Conservation (phyloP, 139 green algal genomes). For the Chlamydomonas eustigma region DNA sequence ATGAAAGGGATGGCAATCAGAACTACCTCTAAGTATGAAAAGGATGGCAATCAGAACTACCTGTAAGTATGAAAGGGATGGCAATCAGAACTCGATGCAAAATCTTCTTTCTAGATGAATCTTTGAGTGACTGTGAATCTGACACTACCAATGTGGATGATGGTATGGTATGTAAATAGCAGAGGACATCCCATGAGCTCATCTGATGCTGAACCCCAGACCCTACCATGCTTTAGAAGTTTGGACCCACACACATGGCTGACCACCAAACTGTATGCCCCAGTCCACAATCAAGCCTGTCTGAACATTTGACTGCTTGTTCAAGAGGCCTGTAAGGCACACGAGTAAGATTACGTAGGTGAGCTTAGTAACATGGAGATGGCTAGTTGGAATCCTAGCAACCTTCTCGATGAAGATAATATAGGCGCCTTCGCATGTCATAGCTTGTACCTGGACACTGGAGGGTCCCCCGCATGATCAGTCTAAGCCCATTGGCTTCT, state of each 20-base stretch:
- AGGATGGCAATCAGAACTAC: neutral
- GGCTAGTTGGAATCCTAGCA: neutral
- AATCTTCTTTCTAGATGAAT: neutral
- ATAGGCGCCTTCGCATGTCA: neutral
- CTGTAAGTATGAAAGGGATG: neutral
- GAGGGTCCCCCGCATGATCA: neutral
- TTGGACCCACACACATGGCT: neutral
- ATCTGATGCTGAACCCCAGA: neutral
- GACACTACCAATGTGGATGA: neutral
- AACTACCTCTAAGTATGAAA: too few relatives aligned
- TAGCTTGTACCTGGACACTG: neutral
- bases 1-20: neutral
- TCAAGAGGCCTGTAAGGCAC: neutral
- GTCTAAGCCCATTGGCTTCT: neutral
- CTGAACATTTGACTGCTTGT: neutral
- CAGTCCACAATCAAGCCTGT: neutral
- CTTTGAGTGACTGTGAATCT: neutral
- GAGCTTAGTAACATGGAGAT: neutral
- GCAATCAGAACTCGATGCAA: neutral
- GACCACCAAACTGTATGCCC: neutral
- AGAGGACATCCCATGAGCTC: neutral
- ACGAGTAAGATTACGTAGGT: neutral
- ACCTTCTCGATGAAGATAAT: neutral
- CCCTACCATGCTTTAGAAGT: neutral
- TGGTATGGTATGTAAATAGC: neutral